phyloP scores from a whole-genome alignment of 208 protist species.

The Polymyxa betae region DNA sequence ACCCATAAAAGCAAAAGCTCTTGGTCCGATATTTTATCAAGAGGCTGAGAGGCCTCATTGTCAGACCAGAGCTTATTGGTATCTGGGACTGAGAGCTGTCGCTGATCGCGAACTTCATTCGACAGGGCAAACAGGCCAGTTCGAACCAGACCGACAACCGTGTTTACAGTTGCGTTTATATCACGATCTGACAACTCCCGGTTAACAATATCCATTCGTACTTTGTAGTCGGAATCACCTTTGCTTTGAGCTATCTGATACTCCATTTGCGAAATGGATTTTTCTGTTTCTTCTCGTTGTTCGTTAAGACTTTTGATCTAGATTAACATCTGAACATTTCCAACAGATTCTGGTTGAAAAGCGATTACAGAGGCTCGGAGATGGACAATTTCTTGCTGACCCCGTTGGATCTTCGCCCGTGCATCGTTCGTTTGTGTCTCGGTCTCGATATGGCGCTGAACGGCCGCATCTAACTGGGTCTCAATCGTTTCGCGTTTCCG shows the following conservation, averaged over 20 bases:
- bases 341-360: not conserved
- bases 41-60: not conserved
- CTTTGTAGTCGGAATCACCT: not conserved
- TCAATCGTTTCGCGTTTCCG: constrained; percentile 4
- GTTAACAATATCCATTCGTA: not conserved
- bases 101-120: not conserved
- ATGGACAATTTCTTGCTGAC: not conserved
- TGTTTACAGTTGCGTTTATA: constrained; percentile 21
- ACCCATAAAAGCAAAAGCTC: not conserved
- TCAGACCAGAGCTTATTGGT: not conserved
- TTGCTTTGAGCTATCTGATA: constrained; percentile 36
- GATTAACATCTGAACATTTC: not conserved
- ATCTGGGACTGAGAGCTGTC: not conserved
- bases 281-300: not conserved
- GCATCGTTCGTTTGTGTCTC: constrained; percentile 1
- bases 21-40: not conserved
- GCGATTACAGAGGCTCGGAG: not conserved
- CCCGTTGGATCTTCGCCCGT: not conserved
- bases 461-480: constrained; percentile 1
- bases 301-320: not conserved
- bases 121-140: constrained; percentile 5
- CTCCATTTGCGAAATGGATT: constrained; percentile 2
- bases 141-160: not conserved
- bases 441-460: not conserved
- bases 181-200: not conserved